Evolutionary conservation across 169 alveolate species (phyloP).

Genomic region (Ichthyophthirius multifiliis): DNA sequence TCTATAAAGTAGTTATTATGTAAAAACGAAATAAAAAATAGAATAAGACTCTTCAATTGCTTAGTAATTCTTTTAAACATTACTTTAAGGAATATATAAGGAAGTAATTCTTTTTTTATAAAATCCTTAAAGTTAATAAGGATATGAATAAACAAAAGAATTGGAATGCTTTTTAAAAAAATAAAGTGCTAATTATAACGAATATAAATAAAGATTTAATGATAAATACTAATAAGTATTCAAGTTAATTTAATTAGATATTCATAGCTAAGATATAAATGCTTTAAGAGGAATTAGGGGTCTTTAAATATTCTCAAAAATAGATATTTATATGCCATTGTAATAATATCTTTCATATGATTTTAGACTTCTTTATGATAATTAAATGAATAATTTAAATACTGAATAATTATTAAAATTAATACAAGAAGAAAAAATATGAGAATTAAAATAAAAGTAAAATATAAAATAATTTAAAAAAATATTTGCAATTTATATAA

Average conservation of each 20-base stretch:
- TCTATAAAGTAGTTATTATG: not conserved
- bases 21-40: not conserved
- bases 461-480: too few relatives aligned
- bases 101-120: not conserved
- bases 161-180: not conserved
- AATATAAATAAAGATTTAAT: not conserved
- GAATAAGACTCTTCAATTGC: not conserved
- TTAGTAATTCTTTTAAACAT: not conserved
- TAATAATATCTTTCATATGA: not conserved
- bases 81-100: not conserved
- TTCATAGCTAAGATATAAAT: not conserved
- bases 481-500: too few relatives aligned
- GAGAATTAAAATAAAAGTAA: too few relatives aligned
- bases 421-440: too few relatives aligned
- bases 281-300: not conserved
- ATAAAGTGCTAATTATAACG: not conserved
- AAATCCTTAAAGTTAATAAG: not conserved
- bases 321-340: not conserved
- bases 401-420: too few relatives aligned
- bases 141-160: not conserved
- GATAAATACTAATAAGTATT: not conserved
- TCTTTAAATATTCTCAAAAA: not conserved
- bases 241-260: not conserved
- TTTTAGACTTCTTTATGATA: not conserved
- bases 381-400: too few relatives aligned